Base-by-base conservation (phyloP, 768 basidiomycete species). In the Hypsizygus marmoreus region DNA sequence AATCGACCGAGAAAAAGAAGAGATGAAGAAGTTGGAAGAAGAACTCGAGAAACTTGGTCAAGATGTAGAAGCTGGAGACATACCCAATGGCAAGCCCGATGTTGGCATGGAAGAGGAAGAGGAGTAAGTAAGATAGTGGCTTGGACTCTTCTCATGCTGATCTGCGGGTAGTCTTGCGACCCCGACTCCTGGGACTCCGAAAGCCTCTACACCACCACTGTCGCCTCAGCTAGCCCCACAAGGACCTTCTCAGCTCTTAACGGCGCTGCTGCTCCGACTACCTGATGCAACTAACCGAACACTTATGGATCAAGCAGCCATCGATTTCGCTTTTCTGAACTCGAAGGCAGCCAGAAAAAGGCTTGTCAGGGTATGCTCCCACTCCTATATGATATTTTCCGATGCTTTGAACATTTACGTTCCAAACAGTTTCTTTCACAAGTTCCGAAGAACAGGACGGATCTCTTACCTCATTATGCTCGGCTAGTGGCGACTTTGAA, bases 261-360 rank as follows among this genome's bases (percentile, higher is more conserved):
- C 90, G 4, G 89, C 91, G 9, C 74, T 99, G 14, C 83, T 99
- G 29, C 84, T 88, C 25, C 88, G 94, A 22, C 75, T 99, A 9
- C 90, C 95, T 0, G 95, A 99, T 63, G 89, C 91, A n/a, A 95
- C 90, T 10, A 97, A 93, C 59, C 82, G 91, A 12, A 77, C 81
- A 2, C 65, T 92, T 49, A 89, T 98, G 46, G 97, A 99, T 62
- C 91, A 95, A 66, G 86, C 88, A 22, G 94, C 94, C 0, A 82
- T 97, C 29, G 95, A 99, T 51, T 99, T 99, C 64, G 91, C 93
- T 0, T 92, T 95, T 59, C 73, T 99, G 46, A 99, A 98, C 61
- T 95, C 93, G 32, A 98, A 98, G 64, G 93, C 95, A 16, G 91
- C 95, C 10, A 75, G 97, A 56, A 98, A 95, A 64, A 72, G 97